phyloP scores from a whole-genome alignment of 805 yeast genomes.

The Komagataella pastoris region DNA sequence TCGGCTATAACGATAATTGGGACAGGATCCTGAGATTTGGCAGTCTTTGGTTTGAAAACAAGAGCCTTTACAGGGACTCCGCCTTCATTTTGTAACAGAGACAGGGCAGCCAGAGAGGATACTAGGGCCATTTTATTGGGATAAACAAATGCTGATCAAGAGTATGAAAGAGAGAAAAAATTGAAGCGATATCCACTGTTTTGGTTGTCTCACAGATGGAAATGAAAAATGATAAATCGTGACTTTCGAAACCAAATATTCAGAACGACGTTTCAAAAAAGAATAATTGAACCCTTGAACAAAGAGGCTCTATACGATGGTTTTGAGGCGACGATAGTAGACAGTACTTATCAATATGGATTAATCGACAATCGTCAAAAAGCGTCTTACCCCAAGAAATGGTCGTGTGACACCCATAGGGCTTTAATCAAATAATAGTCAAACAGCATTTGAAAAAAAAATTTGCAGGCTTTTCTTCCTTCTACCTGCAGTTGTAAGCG shows the following conservation, averaged over 20 bases:
- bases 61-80: slow-evolving; percentile 55
- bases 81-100: slow-evolving; percentile 39
- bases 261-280: neutral
- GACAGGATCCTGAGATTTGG: slow-evolving; percentile 64
- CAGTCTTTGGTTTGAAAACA: slow-evolving; percentile 85
- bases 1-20: slow-evolving; percentile 76
- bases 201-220: neutral
- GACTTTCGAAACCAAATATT: neutral
- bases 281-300: neutral
- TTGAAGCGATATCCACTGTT: neutral
- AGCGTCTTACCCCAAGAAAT: neutral
- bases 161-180: neutral
- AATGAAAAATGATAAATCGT: neutral
- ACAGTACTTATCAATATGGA: neutral
- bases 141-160: neutral
- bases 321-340: neutral
- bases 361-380: neutral
- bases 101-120: slow-evolving; percentile 53
- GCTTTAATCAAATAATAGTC: neutral
- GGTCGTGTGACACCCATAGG: neutral
- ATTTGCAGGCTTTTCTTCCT: neutral
- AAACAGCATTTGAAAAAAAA: neutral
- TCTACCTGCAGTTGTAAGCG: neutral
- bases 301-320: neutral
- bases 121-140: slow-evolving; percentile 42